phyloP scores from a whole-genome alignment of 345 rosid genomes.

The Salix suchowensis region DNA sequence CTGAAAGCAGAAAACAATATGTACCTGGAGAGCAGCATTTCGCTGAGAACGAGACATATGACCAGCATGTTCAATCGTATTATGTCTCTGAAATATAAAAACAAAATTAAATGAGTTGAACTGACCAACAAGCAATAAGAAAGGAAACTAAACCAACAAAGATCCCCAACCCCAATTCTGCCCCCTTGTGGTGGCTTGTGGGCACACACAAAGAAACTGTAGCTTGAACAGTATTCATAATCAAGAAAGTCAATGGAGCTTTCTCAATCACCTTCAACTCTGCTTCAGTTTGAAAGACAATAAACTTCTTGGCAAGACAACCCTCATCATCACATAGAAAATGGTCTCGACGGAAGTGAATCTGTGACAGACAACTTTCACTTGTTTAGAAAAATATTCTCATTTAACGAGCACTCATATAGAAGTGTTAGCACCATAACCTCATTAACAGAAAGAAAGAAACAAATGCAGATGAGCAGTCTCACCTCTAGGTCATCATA shows the following conservation, averaged over 20 bases:
- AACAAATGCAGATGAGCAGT: neutral
- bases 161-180: neutral
- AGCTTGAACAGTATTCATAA: neutral
- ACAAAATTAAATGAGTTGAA: conserved; percentile 1
- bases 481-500: conserved; percentile 91
- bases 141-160: neutral
- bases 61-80: conserved; percentile 88
- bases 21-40: conserved; percentile 89
- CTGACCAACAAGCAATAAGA: neutral
- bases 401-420: neutral
- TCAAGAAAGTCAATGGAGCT: neutral
- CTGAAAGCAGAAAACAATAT: conserved; percentile 5
- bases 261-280: conserved; percentile 75
- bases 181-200: neutral
- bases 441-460: neutral
- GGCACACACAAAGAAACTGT: neutral
- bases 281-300: conserved; percentile 76
- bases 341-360: conserved; percentile 86
- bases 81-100: conserved; percentile 68
- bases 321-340: conserved; percentile 90
- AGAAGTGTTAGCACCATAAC: neutral
- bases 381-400: neutral
- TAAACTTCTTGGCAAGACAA: conserved; percentile 85
- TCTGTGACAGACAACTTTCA: conserved; percentile 40
- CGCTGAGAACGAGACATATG: conserved; percentile 91